Conservation (phyloP, 306 rosid species). For the Cucurbita maxima region DNA sequence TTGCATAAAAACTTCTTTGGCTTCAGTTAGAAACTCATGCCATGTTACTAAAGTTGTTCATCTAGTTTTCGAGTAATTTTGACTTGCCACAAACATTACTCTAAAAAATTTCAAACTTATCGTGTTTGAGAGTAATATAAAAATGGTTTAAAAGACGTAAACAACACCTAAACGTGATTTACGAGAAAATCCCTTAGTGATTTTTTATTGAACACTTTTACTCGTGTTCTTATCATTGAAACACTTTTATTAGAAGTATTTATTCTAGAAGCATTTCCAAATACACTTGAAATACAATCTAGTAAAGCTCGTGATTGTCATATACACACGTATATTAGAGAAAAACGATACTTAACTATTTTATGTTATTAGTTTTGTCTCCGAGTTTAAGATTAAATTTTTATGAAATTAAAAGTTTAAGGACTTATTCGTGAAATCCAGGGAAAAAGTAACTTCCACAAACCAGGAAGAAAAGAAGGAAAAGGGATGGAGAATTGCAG, state of each 20-base stretch:
- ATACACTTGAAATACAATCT: background rate
- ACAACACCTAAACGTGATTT: too few species aligned
- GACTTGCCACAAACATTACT: too few species aligned
- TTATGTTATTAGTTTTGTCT: background rate
- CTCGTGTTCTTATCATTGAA: background rate
- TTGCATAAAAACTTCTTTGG: background rate
- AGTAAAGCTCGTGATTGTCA: background rate
- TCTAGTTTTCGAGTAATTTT: too few species aligned
- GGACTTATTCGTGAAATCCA: background rate
- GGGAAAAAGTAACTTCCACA: background rate
- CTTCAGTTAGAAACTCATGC: background rate
- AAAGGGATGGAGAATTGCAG: background rate
- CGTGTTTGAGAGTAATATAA: too few species aligned
- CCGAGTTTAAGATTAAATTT: background rate
- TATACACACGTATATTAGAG: background rate
- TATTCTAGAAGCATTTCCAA: background rate
- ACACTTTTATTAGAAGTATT: background rate
- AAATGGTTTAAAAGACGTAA: too few species aligned
- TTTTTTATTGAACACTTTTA: background rate
- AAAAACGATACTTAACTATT: background rate
- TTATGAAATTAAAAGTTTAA: background rate
- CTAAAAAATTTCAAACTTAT: too few species aligned
- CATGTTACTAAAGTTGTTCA: background rate
- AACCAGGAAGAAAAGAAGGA: background rate
- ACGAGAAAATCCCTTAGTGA: background rate